Evolutionary conservation across 225 moss, liverwort and hornwort genomes (phyloP).

Genomic region (Takakia lepidozioides): DNA sequence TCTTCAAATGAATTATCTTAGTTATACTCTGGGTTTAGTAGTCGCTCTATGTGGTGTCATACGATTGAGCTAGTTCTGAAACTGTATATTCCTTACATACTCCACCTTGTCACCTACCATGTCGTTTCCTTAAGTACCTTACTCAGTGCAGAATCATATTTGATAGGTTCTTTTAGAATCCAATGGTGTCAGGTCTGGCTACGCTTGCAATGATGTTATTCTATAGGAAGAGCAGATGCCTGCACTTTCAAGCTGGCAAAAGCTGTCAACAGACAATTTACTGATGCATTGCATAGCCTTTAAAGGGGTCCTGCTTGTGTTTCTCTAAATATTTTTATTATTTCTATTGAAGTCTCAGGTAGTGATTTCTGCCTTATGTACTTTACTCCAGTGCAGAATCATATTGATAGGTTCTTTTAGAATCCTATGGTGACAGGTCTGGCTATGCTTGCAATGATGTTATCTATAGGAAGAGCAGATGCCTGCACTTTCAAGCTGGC

Average conservation of each 20-base stretch:
- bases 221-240: conserved; percentile 26
- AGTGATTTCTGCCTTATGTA: not conserved
- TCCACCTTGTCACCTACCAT: too few species aligned
- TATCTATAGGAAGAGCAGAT: conserved; percentile 27
- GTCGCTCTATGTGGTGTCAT: too few species aligned
- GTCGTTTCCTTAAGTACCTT: too few species aligned
- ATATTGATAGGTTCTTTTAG: too few species aligned
- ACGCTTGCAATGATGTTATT: conserved; percentile 26
- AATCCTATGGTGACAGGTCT: too few species aligned
- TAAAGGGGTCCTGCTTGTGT: not conserved
- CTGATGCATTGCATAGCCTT: conserved; percentile 7
- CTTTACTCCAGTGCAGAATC: too few species aligned
- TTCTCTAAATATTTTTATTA: not conserved
- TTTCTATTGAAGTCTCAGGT: not conserved
- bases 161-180: too few species aligned
- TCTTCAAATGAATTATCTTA: not conserved
- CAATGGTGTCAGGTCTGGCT: too few species aligned
- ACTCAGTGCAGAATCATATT: too few species aligned
- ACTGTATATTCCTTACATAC: too few species aligned
- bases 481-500: conserved; percentile 18
- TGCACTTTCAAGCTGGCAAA: conserved; percentile 28
- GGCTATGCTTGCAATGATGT: conserved; percentile 26
- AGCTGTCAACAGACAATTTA: conserved; percentile 11
- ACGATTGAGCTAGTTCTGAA: too few species aligned
- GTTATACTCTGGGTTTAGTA: conserved; percentile 1